A percentile compares a stretch with the other conserved stretches of the same genome.
phyloP scores from a whole-genome alignment of 2,329 filamentous ascomycete species.

The Calonectria leucothoes region DNA sequence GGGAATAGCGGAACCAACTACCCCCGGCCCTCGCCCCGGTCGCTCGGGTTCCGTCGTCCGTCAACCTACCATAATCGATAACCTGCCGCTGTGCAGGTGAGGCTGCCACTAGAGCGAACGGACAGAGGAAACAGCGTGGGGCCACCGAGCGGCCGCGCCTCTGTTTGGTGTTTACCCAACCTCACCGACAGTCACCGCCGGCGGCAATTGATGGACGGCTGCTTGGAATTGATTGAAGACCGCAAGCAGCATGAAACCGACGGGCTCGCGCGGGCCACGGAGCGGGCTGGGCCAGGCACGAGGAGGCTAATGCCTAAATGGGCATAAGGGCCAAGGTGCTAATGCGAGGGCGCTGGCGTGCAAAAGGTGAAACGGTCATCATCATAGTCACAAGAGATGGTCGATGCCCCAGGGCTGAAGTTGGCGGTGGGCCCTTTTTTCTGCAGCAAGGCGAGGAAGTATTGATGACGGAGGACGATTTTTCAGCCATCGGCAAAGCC shows the following conservation, averaged over 20 bases:
- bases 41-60: not conserved
- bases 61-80: not conserved
- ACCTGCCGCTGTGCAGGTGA: not conserved
- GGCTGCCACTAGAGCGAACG: conserved; percentile 2
- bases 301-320: conserved; percentile 16
- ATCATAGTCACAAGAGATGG: conserved; percentile 15
- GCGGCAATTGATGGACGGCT: conserved; percentile 5
- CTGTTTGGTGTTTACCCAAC: not conserved
- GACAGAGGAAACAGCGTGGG: not conserved
- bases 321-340: conserved; percentile 28
- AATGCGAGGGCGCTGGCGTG: conserved; percentile 28
- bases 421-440: conserved; percentile 3
- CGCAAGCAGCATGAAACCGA: conserved; percentile 33
- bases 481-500: conserved; percentile 6
- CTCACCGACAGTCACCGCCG: conserved; percentile 7
- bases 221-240: conserved; percentile 16
- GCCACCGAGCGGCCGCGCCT: not conserved
- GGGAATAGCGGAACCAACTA: not conserved
- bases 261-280: conserved; percentile 30
- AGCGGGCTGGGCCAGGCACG: conserved; percentile 21
- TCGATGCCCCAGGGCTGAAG: conserved; percentile 19
- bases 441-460: not conserved
- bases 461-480: conserved; percentile 3
- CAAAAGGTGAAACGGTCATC: conserved; percentile 1
- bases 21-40: not conserved